phyloP scores from a whole-genome alignment of 1,284 basidiomycete genomes.

The Tranzscheliella williamsii region DNA sequence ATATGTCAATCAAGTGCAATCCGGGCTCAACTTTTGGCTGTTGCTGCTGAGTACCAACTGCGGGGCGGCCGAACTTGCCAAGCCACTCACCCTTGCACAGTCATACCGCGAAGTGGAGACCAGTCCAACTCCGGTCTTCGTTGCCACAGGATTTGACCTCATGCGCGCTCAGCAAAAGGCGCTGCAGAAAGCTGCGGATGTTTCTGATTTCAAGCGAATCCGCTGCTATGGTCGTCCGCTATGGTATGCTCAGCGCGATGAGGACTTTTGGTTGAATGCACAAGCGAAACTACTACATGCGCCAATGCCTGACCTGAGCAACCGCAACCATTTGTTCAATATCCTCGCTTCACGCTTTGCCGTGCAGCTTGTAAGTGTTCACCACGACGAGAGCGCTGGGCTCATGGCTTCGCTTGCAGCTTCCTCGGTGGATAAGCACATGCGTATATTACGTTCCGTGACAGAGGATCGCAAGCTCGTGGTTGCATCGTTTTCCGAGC shows the following conservation, averaged over 20 bases:
- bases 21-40: slow-evolving; percentile 6
- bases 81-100: not conserved
- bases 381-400: not conserved
- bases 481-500: too few relatives aligned
- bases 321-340: not conserved
- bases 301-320: not conserved
- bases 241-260: slow-evolving; percentile 1
- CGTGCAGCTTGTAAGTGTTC: not conserved
- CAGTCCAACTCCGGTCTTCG: slow-evolving; percentile 2
- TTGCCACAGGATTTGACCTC: slow-evolving; percentile 6
- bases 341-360: slow-evolving; percentile 7
- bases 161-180: not conserved
- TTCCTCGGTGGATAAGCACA: slow-evolving; percentile 4
- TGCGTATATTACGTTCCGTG: too few relatives aligned
- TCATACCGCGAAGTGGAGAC: not conserved
- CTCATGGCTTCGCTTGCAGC: not conserved
- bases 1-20: not conserved
- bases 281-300: not conserved
- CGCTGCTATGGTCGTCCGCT: slow-evolving; percentile 14
- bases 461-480: too few relatives aligned
- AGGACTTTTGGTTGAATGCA: slow-evolving; percentile 1
- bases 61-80: slow-evolving; percentile 4
- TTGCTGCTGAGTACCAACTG: slow-evolving; percentile 13
- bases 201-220: not conserved
- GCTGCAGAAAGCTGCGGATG: slow-evolving; percentile 1